Evolutionary conservation across 257 asterid species (phyloP), one percentile per base, ranked within the genome.

Genomic region (Scutellaria minor): DNA sequence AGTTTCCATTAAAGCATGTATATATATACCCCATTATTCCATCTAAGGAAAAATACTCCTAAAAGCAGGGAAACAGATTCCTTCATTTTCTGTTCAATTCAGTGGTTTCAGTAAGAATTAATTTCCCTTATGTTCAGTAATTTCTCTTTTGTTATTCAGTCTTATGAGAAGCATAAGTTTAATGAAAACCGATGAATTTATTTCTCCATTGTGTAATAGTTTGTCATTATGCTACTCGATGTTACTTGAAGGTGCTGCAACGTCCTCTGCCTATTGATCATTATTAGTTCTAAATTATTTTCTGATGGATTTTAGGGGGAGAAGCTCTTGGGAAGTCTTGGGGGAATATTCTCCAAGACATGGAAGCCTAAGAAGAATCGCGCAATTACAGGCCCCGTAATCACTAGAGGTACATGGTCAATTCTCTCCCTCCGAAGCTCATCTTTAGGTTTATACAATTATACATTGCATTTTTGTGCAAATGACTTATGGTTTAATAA

Each of bases 281-380:
- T 47, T 35, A 6, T 47, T 60, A 52, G 55, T 52, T 55, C 71
- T n/a, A 76, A 60, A 64, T 55, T 74, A 53, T 70, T 72, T 79
- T 60, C 24, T 56, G 41, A 39, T 69, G 78, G 53, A 31, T 74
- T 79, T 69, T 77, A 94, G 99, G 99, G 97, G 47, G 99, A 94
- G 84, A 94, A 94, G 82, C 90, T 94, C 67, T 77, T 94, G 90
- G 97, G 99, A 70, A 94, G 77, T 82, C 96, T 94, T 18, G 98
- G 97, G 58, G 98, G 98, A 50, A 82, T 93, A 5, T 88, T 94
- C 81, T 88, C 96, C 56, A 93, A 81, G 82, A 93, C 90, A 58
- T 93, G 98, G 97, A 93, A 93, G 89, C 98, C 98, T 64, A 86
- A 81, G 80, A 93, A 83, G 85, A 80, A 52, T 73, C 96, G 70